Evolutionary conservation across 1,284 basidiomycete species (phyloP), one percentile per base, ranked within the genome.

Genomic region (Cystobasidium slooffiae): DNA sequence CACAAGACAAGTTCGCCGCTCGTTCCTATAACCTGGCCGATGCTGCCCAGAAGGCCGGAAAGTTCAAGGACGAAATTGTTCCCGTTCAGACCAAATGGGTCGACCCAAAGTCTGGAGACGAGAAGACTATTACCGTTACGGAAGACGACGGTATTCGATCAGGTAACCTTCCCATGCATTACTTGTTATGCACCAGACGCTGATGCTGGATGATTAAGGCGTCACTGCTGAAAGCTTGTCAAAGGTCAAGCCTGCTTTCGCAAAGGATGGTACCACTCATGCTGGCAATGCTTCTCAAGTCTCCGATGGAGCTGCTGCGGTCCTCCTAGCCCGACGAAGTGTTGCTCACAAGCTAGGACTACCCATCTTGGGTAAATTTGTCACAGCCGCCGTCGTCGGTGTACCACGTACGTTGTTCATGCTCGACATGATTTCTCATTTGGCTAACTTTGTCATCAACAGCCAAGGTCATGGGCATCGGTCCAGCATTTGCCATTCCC

Each of bases 241-340:
- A 69, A 98, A 97, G 87, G 88, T 99, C 80, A 98, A 96, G 86
- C 93, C 96, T 9, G 92, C 93, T 7, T 99, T 99, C 84, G 84
- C 85, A 75, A 91, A 92, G 84, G 88, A 89, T 52, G 97, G 97
- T n/a, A 84, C 87, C 20, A 97, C 97, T 1, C 94, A 97, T 81
- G 97, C 96, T 61, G 87, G 86, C 37, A 73, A 76, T 22, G 64
- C 66, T 22, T 94, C 91, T 31, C 95, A 97, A 82, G 89, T 99
- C 61, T 94, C 93, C n/a, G 97, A 99, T 81, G 96, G 96, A 76
- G 96, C 96, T 24, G 94, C 95, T 62, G 95, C 95, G 0, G 94
- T 98, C 63, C 84, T 99, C 70, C 89, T 98, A 73, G 87, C 93
- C 46, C 88, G 93, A 75, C 89, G 96, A 72, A 91, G 90, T 39